These are phyloP conservation scores for Colletotrichum lupini DNA, from an alignment of 2,329 filamentous ascomycete species.

Conservation along the genomic window DNA sequence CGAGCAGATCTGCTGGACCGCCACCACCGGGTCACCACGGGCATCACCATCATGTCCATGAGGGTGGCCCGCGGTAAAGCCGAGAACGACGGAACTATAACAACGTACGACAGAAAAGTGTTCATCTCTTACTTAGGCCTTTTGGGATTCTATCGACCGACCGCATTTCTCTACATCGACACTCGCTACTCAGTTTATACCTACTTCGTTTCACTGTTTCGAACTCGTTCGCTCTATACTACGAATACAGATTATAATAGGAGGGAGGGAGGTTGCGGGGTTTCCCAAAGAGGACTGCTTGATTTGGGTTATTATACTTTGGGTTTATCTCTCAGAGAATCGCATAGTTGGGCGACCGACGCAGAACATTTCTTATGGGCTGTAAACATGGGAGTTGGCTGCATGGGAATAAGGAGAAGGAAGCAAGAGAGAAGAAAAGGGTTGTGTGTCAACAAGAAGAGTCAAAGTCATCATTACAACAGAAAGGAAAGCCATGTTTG, in stretches of 20 bases:
- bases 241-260: constrained; percentile 31
- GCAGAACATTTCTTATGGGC: constrained; percentile 4
- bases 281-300: constrained; percentile 12
- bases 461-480: constrained; percentile 9
- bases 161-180: constrained; percentile 1
- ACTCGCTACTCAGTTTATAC: constrained; percentile 24
- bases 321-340: constrained; percentile 20
- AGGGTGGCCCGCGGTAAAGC: constrained; percentile 18
- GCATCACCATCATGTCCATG: constrained; percentile 21
- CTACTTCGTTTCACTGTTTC: constrained; percentile 25
- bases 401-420: not conserved
- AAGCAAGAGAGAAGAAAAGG: not conserved
- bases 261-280: not conserved
- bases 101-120: constrained; percentile 24
- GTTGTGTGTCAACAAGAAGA: not conserved
- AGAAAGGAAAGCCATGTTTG: not conserved
- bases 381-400: constrained; percentile 9
- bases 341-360: constrained; percentile 37
- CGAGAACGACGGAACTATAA: not conserved
- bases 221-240: constrained; percentile 16
- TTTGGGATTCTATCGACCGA: not conserved
- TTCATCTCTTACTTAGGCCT: not conserved
- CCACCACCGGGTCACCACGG: constrained; percentile 13
- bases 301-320: constrained; percentile 4
- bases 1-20: constrained; percentile 21